Evolutionary conservation across 2,329 filamentous ascomycete species (phyloP).

Genomic region (Fusarium transvaalense): DNA sequence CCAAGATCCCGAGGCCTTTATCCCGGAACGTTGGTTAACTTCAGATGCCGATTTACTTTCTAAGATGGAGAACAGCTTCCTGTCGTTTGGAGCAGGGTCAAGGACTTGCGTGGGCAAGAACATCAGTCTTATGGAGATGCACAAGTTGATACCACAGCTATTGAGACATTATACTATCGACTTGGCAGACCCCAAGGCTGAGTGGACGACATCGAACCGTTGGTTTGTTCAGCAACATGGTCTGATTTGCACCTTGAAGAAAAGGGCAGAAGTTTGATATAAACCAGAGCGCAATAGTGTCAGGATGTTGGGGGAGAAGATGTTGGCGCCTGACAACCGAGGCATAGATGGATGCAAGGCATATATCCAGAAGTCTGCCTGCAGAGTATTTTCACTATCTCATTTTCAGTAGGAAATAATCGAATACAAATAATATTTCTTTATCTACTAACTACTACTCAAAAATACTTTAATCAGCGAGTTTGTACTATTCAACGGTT

Average conservation of each 20-base stretch:
- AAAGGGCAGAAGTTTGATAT: background rate
- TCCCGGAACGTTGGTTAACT: slow-evolving; percentile 4
- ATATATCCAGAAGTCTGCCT: too few species aligned
- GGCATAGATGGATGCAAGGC: too few species aligned
- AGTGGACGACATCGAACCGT: background rate
- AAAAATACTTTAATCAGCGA: too few species aligned
- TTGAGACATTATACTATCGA: background rate
- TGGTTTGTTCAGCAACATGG: slow-evolving; percentile 12
- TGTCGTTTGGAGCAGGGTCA: background rate
- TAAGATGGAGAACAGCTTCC: slow-evolving; percentile 6
- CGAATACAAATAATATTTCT: too few species aligned
- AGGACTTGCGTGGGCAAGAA: background rate
- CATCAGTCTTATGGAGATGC: background rate
- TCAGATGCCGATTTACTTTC: background rate
- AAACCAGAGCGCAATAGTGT: too few species aligned
- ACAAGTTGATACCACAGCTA: background rate
- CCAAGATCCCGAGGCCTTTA: background rate
- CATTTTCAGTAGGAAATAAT: too few species aligned
- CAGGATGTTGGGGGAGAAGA: too few species aligned
- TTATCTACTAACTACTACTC: too few species aligned
- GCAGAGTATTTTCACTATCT: too few species aligned
- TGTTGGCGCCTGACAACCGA: too few species aligned
- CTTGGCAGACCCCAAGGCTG: background rate
- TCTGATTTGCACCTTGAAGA: background rate
- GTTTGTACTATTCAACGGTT: too few species aligned